Evolutionary conservation across 192 early-diverging fungal species (phyloP), one percentile per base, ranked within the genome.

Genomic region (Mortierella hygrophila): DNA sequence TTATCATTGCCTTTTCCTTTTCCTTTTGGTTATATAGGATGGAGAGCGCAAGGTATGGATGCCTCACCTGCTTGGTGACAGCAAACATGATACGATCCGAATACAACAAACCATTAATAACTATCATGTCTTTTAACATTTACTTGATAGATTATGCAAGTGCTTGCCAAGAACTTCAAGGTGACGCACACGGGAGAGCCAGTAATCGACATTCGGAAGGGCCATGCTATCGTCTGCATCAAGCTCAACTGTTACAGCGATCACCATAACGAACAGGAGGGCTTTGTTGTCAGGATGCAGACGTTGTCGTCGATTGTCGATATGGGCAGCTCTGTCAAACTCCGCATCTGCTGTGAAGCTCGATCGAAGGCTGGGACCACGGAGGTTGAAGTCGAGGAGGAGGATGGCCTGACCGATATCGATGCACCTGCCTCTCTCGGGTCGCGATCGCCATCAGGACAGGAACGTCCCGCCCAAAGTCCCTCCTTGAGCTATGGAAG

Each of bases 241-340:
- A 85, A 85, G 49, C 74, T 85, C 1, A 85, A 85, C 54, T 85
- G 82, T n/a, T 85, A 85, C 47, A 79, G 82, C 52, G 82, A 85
- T 65, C 82, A 85, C 44, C 82, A 85, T 42, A 78, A 78, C 37
- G 82, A 85, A 16, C 82, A 85, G 21, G 82, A 85, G 23, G 82
- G 82, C 1, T 85, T 85, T 75, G 78, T 79, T 6, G 82, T 85
- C 23, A 65, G 82, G 49, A 78, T 85, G 37, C 77, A 85, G 38
- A 79, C 82, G 1, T 69, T 60, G 4, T 77, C 82, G 1, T 68
- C 71, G 55, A 57, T 85, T 29, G 82, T 85, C 13, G 77, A 69
- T 5, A 41, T 79, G 55, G 82, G 82, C 44, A 74, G 82, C 3
- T 85, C 82, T 2, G 82, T 85, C 44, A 85, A 75, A 44, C 74